phyloP scores from a whole-genome alignment of 169 alveolate genomes.

The Plasmodium coatneyi region DNA sequence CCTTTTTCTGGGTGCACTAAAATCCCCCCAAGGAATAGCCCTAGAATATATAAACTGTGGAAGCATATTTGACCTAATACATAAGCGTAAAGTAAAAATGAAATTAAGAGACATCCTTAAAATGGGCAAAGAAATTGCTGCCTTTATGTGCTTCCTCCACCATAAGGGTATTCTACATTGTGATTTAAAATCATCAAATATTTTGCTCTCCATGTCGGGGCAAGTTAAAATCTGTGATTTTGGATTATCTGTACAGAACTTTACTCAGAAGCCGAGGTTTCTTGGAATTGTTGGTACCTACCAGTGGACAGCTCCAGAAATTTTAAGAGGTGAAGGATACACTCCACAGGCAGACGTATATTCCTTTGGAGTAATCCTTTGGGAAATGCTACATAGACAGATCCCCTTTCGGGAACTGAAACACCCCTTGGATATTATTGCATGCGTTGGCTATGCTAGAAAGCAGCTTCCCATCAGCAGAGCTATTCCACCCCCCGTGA shows the following conservation, averaged over 20 bases:
- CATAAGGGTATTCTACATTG: constrained; percentile 89
- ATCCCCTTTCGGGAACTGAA: constrained; percentile 83
- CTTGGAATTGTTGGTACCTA: constrained; percentile 85
- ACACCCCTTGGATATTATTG: constrained; percentile 76
- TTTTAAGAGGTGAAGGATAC: constrained; percentile 84
- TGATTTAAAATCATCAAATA: constrained; percentile 87
- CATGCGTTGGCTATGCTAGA: constrained; percentile 78
- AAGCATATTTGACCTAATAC: constrained; percentile 82
- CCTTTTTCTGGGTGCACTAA: constrained; percentile 85
- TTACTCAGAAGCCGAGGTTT: constrained; percentile 76
- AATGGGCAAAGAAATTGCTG: constrained; percentile 84
- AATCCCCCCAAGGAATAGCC: constrained; percentile 72
- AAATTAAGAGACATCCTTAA: constrained; percentile 80
- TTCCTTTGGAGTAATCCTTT: constrained; percentile 88
- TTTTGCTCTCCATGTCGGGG: constrained; percentile 86
- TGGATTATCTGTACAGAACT: constrained; percentile 84
- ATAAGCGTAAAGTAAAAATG: constrained; percentile 75
- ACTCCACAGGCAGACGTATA: constrained; percentile 87
- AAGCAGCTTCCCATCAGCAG: constrained; percentile 21
- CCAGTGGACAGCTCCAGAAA: constrained; percentile 90
- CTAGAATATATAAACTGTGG: constrained; percentile 87
- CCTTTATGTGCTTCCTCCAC: constrained; percentile 86
- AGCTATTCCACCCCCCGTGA: not conserved
- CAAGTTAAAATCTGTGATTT: constrained; percentile 91
- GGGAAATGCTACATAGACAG: constrained; percentile 86